These are phyloP conservation scores for Fusarium poae DNA, from an alignment of 2,329 filamentous ascomycete genomes.

Conservation along the genomic window DNA sequence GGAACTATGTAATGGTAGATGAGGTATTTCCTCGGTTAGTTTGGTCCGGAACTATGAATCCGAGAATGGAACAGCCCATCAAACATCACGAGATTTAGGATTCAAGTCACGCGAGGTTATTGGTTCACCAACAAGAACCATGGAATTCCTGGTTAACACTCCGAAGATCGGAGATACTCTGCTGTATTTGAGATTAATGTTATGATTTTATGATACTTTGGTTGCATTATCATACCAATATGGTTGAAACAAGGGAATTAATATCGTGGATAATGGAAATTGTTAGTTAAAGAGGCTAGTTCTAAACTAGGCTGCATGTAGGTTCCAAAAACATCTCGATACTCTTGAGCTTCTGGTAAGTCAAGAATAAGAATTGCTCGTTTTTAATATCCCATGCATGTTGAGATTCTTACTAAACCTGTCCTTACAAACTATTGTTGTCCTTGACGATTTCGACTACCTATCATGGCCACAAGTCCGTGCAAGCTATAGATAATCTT, in stretches of 20 bases:
- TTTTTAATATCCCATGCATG: neutral
- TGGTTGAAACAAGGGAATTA: neutral
- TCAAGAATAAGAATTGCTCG: neutral
- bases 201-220: no score
- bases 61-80: conserved; percentile 13
- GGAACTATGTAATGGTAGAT: neutral
- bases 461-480: neutral
- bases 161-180: neutral
- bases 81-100: conserved; percentile 22
- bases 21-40: neutral
- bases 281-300: neutral
- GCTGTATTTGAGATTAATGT: neutral
- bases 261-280: neutral
- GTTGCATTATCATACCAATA: neutral
- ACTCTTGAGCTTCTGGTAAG: neutral
- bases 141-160: neutral
- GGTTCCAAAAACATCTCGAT: neutral
- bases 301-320: neutral
- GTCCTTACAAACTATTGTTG: neutral
- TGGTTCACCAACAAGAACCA: neutral
- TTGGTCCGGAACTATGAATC: conserved; percentile 6
- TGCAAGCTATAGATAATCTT: neutral
- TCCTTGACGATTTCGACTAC: neutral
- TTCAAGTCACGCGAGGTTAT: conserved; percentile 19
- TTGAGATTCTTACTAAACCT: neutral